Evolutionary conservation across 164 flowering plant species (phyloP), one percentile per base, ranked within the genome.

Genomic region (Umbilicus rupestris): DNA sequence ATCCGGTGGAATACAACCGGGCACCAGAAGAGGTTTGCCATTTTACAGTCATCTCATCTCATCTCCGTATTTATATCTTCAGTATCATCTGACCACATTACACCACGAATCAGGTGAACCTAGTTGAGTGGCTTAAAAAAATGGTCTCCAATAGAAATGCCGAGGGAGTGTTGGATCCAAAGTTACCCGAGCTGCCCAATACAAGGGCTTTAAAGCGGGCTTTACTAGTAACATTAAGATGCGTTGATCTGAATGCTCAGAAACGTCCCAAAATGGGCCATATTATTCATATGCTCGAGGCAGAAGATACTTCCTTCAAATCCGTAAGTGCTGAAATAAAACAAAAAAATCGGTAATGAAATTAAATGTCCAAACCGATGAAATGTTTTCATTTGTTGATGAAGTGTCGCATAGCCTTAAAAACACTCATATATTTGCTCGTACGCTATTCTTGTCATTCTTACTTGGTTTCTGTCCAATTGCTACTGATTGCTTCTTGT

Each of bases 191-290:
- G 62, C 82, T 77, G 73, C 90, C 94, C 35, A 47, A 84, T 71
- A 73, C 81, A 29, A 83, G 81, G 74, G 82, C 84, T 57, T 67
- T 88, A 68, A 88, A 86, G 76, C 79, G 88, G 12, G 78, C 79
- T 24, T 78, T 88, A 68, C 73, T 86, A 16, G 86, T 88, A n/a
- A 89, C 92, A 59, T 69, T 87, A 50, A 81, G 86, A 19, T 87
- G 92, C 69, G 88, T 85, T 39, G 92, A 87, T 68, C 84, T 84
- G 58, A 77, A 80, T 72, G 79, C 85, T n/a, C 81, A 80, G 60
- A 85, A 86, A 70, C 75, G 94, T 69, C 94, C 90, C 0, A 88
- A 81, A 62, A 84, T 88, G 89, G 89, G 94, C 5, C 87, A 87
- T 68, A 72, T 86, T 19, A 73, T 88, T 29, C 89, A 84, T 42